Evolutionary conservation across 140 eudicot species (phyloP).

Genomic region (Flaveria floridana): DNA sequence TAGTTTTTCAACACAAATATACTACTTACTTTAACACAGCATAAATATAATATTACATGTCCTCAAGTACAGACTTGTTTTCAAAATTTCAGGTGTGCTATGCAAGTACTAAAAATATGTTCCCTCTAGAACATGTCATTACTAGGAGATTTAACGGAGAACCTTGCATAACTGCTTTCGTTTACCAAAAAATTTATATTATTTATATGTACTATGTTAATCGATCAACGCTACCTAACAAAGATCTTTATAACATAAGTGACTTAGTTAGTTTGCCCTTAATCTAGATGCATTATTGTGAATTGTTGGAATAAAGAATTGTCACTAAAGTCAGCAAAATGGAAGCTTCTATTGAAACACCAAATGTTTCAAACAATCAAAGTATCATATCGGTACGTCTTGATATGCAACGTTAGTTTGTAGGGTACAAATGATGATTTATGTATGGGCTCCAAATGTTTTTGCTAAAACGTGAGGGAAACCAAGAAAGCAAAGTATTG

Average conservation of each 20-base stretch:
- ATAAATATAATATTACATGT: too few relatives aligned
- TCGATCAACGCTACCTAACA: too few relatives aligned
- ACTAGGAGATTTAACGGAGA: too few relatives aligned
- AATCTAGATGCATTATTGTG: background rate
- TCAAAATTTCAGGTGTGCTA: too few relatives aligned
- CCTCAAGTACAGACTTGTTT: background rate
- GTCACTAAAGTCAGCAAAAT: constrained; percentile 18
- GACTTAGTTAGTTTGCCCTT: background rate
- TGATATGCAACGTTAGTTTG: constrained; percentile 4
- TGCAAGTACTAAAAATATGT: too few relatives aligned
- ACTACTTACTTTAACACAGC: too few relatives aligned
- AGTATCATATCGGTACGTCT: background rate
- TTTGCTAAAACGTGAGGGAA: constrained; percentile 40
- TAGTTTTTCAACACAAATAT: too few relatives aligned
- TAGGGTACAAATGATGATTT: background rate
- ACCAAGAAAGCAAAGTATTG: constrained; percentile 30
- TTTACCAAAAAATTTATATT: too few relatives aligned
- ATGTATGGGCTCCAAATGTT: constrained; percentile 25
- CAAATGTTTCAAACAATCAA: background rate
- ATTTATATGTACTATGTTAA: too few relatives aligned
- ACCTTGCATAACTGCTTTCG: too few relatives aligned
- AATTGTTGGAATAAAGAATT: background rate
- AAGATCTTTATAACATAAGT: background rate
- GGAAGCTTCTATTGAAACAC: constrained; percentile 23
- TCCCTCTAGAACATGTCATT: too few relatives aligned